A percentile compares a stretch with the other conserved stretches of the same genome.
These are phyloP conservation scores for Tremella mesenterica DNA, from an alignment of 768 basidiomycete genomes.

Conservation along the genomic window DNA sequence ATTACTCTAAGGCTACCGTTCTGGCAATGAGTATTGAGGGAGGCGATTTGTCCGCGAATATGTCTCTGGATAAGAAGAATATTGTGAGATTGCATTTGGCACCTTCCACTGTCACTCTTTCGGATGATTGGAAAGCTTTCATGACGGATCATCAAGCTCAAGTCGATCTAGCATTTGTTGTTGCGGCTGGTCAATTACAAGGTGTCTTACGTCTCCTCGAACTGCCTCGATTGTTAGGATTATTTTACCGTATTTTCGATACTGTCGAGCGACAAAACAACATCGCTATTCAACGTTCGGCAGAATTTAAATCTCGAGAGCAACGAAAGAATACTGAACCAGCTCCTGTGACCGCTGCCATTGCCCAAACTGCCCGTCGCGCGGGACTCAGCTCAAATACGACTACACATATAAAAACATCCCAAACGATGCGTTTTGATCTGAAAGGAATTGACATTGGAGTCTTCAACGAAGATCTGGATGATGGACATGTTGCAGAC, in stretches of 20 bases:
- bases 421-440: slow-evolving; percentile 32
- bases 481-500: slow-evolving; percentile 11
- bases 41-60: slow-evolving; percentile 21
- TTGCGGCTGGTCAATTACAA: slow-evolving; percentile 37
- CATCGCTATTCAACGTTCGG: slow-evolving; percentile 32
- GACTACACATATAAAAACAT: slow-evolving; percentile 10
- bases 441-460: slow-evolving; percentile 33
- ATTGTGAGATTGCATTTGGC: slow-evolving; percentile 35
- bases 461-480: slow-evolving; percentile 29
- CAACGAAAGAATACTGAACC: slow-evolving; percentile 23
- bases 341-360: slow-evolving; percentile 27
- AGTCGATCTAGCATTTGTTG: slow-evolving; percentile 36
- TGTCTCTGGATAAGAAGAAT: slow-evolving; percentile 24
- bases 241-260: slow-evolving; percentile 25
- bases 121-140: slow-evolving; percentile 40
- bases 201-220: slow-evolving; percentile 34
- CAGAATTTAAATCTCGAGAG: slow-evolving; percentile 22
- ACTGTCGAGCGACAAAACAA: slow-evolving; percentile 23
- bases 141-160: slow-evolving; percentile 9
- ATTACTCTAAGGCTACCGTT: slow-evolving; percentile 19
- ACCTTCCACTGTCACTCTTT: slow-evolving; percentile 31
- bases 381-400: slow-evolving; percentile 2
- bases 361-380: slow-evolving; percentile 32
- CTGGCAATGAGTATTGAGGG: slow-evolving; percentile 31
- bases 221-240: slow-evolving; percentile 30